Conservation (phyloP, 768 basidiomycete species). For the Ramaria sp. region DNA sequence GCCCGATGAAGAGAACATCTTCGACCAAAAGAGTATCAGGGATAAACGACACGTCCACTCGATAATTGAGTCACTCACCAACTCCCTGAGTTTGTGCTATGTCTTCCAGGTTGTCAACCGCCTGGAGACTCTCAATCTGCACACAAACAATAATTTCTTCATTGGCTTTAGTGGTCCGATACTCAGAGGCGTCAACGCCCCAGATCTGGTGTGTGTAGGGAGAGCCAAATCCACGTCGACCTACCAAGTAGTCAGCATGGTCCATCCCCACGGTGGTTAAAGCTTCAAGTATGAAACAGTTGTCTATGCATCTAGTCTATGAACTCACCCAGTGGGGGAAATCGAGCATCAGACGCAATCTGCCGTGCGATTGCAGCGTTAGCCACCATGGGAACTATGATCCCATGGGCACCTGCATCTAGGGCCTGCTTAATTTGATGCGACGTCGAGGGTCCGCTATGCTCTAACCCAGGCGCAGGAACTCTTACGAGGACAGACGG, state of each 20-base stretch:
- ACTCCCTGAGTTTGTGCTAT: constrained; percentile 26
- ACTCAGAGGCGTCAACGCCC: constrained; percentile 17
- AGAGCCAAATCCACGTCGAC: constrained; percentile 55
- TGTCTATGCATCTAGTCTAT: not conserved
- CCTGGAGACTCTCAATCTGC: constrained; percentile 59
- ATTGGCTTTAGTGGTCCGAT: constrained; percentile 21
- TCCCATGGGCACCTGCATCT: constrained; percentile 55
- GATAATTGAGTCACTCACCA: constrained; percentile 24
- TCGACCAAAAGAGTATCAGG: constrained; percentile 15
- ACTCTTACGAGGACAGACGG: constrained; percentile 52
- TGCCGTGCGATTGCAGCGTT: constrained; percentile 46
- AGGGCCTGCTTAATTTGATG: constrained; percentile 69
- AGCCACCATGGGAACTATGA: constrained; percentile 62
- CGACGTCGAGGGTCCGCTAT: constrained; percentile 31
- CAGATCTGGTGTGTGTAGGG: constrained; percentile 51
- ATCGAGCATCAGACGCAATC: constrained; percentile 45
- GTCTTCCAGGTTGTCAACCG: constrained; percentile 44
- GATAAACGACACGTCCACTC: constrained; percentile 31
- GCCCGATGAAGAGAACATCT: constrained; percentile 54
- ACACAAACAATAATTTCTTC: constrained; percentile 45
- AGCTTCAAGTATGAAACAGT: not conserved
- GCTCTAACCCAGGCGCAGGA: constrained; percentile 48
- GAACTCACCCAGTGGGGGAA: constrained; percentile 34
- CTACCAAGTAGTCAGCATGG: constrained; percentile 14
- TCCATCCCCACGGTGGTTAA: not conserved